Evolutionary conservation across 192 early-diverging fungal genomes (phyloP), one percentile per base, ranked within the genome.

Genomic region (Anaeromyces robustus): DNA sequence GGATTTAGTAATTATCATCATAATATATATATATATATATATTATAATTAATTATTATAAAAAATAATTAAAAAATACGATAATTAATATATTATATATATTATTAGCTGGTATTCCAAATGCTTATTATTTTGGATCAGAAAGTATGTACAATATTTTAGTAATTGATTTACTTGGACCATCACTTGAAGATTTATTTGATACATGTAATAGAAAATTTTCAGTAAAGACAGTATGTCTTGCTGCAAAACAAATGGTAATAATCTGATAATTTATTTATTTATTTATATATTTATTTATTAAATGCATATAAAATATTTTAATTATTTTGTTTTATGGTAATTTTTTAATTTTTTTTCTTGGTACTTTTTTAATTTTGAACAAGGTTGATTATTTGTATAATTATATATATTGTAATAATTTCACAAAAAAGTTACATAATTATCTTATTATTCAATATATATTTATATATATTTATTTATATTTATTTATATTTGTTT

Each of bases 111-210:
- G 97, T 81, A 91, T 99, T 79, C 97, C 97, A 12, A 89, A 86
- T 79, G 95, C 93, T 11, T 95, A 96, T 81, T 96, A 97, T 88
- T 99, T 96, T 92, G 96, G 96, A 68, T 95, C 96, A 82, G 97
- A 99, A 85, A 96, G 97, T 28, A 88, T 99, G 28, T 93, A 99
- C 85, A 97, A 96, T 84, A 91, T 99, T 39, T 88, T 99, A 6
- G 95, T 94, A 81, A 94, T 99, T 43, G 97, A 99, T 83, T 87
- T 99, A 79, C 89, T 99, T 22, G 97, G 97, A 2, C 95, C 96
- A 22, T 92, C 91, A 80, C 85, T 99, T 22, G 97, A 99, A 85
- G 97, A 99, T 84, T 88, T 97, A 81, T 99, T 99, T 89, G 97
- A 99, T 84, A 90, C 92, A 81, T 99, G 97, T 86, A 90, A 92